Conservation (phyloP, 2,329 filamentous ascomycete species). For the Neoarthrinium moseri region DNA sequence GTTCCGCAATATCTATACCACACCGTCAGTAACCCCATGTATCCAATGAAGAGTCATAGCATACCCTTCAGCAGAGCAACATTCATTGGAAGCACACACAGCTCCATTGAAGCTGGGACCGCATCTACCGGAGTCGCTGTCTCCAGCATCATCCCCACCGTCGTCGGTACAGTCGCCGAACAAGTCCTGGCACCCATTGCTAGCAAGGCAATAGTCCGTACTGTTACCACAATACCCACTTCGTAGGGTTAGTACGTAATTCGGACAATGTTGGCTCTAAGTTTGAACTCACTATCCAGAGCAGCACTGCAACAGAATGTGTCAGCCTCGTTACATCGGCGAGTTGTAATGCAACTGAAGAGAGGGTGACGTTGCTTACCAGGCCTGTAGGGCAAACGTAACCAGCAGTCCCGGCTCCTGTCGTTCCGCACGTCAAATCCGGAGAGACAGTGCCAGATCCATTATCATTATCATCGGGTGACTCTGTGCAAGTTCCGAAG, state of each 20-base stretch:
- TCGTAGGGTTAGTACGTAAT: not conserved
- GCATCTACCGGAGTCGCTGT: conserved; percentile 45
- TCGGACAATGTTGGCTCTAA: no score
- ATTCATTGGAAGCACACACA: conserved; percentile 32
- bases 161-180: conserved; percentile 11
- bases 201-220: conserved; percentile 20
- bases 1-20: conserved; percentile 52
- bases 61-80: conserved; percentile 43
- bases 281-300: conserved; percentile 2
- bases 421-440: conserved; percentile 5
- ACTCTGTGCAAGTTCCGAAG: conserved; percentile 17
- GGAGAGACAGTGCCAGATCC: conserved; percentile 5
- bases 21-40: not conserved
- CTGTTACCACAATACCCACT: conserved; percentile 24
- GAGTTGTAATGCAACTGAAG: not conserved
- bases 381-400: conserved; percentile 2
- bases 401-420: conserved; percentile 5
- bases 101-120: conserved; percentile 33
- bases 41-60: not conserved
- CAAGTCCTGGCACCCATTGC: conserved; percentile 7
- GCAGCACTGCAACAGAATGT: not conserved
- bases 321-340: no score
- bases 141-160: conserved; percentile 7
- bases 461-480: not conserved
- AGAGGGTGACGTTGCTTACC: not conserved